These are phyloP conservation scores for Russula compacta DNA, from an alignment of 768 basidiomycete genomes.

Conservation along the genomic window DNA sequence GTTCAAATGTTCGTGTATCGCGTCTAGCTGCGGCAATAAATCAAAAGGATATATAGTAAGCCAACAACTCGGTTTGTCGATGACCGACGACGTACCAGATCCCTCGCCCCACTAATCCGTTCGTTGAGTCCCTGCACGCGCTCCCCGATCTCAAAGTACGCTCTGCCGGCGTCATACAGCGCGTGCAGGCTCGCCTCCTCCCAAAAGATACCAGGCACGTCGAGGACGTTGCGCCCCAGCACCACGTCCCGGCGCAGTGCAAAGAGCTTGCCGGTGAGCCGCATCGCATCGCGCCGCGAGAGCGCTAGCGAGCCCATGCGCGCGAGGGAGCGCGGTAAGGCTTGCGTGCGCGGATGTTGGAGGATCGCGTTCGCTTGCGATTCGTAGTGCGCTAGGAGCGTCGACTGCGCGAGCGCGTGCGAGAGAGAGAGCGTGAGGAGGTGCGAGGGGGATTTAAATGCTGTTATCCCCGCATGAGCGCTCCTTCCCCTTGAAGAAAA, in stretches of 20 bases:
- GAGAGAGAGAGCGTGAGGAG: slow-evolving; percentile 88
- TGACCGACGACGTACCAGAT: slow-evolving; percentile 59
- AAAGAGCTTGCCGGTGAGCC: slow-evolving; percentile 53
- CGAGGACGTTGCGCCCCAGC: slow-evolving; percentile 85
- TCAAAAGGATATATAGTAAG: not conserved
- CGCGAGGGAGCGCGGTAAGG: slow-evolving; percentile 80
- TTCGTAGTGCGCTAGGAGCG: slow-evolving; percentile 84
- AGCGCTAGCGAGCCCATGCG: slow-evolving; percentile 66
- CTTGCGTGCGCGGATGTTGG: slow-evolving; percentile 63
- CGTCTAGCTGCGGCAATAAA: slow-evolving; percentile 50
- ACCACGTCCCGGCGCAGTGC: slow-evolving; percentile 77
- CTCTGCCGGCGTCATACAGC: slow-evolving; percentile 85
- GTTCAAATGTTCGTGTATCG: slow-evolving; percentile 90
- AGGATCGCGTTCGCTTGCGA: slow-evolving; percentile 66
- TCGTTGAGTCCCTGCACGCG: slow-evolving; percentile 84
- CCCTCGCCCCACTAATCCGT: slow-evolving; percentile 77
- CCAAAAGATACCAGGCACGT: slow-evolving; percentile 94
- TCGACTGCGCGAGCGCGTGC: slow-evolving; percentile 91
- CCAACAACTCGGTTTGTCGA: not conserved
- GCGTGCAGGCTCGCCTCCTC: slow-evolving; percentile 83
- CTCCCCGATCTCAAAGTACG: slow-evolving; percentile 87
- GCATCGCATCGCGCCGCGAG: slow-evolving; percentile 73
- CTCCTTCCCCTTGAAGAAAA: not conserved
- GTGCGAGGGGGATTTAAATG: slow-evolving; percentile 86
- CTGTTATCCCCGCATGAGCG: slow-evolving; percentile 35